A percentile compares a stretch with the other conserved stretches of the same genome.
Conservation (phyloP, 139 green algal species). For the Chlamydomonas urium region DNA sequence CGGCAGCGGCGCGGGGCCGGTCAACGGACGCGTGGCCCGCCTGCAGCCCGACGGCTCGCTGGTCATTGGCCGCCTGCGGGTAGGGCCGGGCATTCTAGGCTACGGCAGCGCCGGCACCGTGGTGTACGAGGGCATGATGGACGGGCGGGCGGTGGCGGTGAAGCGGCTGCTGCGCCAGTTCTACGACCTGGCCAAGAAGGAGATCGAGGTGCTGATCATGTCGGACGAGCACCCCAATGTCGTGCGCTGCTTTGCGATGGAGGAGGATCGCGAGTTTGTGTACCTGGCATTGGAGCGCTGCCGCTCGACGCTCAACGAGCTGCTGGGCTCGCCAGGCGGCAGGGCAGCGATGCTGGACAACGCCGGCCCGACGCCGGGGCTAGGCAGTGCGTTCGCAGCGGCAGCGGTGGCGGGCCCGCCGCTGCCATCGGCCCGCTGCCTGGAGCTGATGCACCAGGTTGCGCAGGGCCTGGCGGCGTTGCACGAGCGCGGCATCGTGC, state of each 20-base stretch:
- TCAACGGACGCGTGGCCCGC: too few species aligned
- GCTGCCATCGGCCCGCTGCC: constrained; percentile 21
- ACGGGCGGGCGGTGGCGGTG: constrained; percentile 79
- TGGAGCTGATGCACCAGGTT: constrained; percentile 55
- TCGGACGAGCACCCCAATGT: constrained; percentile 95
- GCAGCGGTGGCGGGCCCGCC: not conserved
- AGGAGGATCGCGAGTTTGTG: constrained; percentile 94
- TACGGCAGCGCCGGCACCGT: constrained; percentile 60
- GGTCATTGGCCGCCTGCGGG: constrained; percentile 45
- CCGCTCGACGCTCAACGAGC: constrained; percentile 25
- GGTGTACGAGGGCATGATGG: constrained; percentile 81
- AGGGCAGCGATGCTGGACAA: not conserved
- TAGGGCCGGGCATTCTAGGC: constrained; percentile 61
- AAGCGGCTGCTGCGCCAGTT: constrained; percentile 89
- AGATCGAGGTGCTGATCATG: constrained; percentile 86
- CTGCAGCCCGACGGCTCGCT: constrained; percentile 20
- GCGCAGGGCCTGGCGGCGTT: constrained; percentile 69
- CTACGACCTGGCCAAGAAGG: constrained; percentile 81
- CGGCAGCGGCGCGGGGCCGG: too few species aligned
- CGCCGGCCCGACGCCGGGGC: too few species aligned
- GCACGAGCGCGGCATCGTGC: constrained; percentile 74
- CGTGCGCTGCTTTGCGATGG: constrained; percentile 92
- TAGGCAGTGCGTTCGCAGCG: not conserved
- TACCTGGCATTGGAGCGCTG: constrained; percentile 97
- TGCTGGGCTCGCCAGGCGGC: constrained; percentile 6